A percentile compares a stretch with the other conserved stretches of the same genome.
phyloP scores from a whole-genome alignment of 2,329 filamentous ascomycete genomes.

The Claviceps humidiphila region DNA sequence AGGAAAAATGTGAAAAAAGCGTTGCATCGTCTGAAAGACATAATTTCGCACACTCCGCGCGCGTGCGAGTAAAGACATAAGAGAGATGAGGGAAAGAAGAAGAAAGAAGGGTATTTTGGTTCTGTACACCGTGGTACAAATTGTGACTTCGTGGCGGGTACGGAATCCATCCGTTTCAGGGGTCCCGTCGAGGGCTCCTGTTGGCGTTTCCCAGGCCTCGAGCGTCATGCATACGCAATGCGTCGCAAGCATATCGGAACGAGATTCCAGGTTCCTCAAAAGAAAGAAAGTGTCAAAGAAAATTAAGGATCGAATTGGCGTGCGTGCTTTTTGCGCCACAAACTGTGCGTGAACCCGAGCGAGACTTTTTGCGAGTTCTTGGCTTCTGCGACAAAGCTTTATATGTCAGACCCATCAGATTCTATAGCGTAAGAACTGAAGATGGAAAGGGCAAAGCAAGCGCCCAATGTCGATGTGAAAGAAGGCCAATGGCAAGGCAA shows the following conservation, averaged over 20 bases:
- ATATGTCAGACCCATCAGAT: not conserved
- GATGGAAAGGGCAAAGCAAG: conserved; percentile 12
- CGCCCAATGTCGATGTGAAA: conserved; percentile 3
- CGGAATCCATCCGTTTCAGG: not conserved
- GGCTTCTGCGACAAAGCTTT: not conserved
- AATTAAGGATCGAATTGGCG: not conserved
- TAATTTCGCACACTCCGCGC: conserved; percentile 8
- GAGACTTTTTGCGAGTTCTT: not conserved
- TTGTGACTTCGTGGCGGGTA: not conserved
- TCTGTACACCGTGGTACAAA: conserved; percentile 2
- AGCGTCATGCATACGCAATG: conserved; percentile 9
- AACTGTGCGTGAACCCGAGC: not conserved
- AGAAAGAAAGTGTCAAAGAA: not conserved
- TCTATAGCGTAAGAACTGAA: conserved; percentile 6
- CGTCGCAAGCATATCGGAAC: not conserved
- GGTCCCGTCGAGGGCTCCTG: not conserved
- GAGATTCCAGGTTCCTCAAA: not conserved
- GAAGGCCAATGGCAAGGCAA: conserved; percentile 2
- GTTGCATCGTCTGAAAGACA: conserved; percentile 14
- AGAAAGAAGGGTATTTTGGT: conserved; percentile 5
- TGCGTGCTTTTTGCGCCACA: conserved; percentile 8
- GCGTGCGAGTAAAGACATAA: not conserved
- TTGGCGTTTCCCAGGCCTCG: not conserved
- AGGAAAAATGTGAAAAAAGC: conserved; percentile 2
- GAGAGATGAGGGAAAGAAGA: not conserved